phyloP scores from a whole-genome alignment of 768 basidiomycete species.

The Tricholoma sp. region DNA sequence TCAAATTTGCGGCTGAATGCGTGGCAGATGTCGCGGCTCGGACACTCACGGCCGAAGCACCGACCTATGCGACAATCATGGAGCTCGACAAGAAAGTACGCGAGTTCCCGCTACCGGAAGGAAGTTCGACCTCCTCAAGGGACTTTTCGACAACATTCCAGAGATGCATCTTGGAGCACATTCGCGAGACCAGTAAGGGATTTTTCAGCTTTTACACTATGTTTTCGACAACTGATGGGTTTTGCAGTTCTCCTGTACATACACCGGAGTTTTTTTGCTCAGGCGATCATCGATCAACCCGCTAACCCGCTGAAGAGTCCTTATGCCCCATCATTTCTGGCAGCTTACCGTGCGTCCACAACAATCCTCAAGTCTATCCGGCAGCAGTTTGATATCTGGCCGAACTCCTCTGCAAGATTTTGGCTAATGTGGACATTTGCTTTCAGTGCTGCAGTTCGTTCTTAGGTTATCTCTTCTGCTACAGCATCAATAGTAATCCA shows the following conservation, averaged over 20 bases:
- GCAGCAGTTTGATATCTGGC: constrained; percentile 43
- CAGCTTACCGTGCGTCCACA: constrained; percentile 53
- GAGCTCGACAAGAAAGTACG: constrained; percentile 65
- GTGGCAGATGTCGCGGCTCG: constrained; percentile 58
- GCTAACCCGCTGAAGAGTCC: constrained; percentile 60
- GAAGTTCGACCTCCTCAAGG: constrained; percentile 1
- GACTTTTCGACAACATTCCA: constrained; percentile 36
- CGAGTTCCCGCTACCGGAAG: constrained; percentile 37
- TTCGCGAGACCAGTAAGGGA: constrained; percentile 42
- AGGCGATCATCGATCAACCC: constrained; percentile 65
- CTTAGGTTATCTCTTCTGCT: not conserved
- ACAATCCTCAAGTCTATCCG: constrained; percentile 48
- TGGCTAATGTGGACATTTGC: constrained; percentile 63
- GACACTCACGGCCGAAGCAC: constrained; percentile 62
- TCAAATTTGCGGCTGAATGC: constrained; percentile 59
- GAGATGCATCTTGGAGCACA: constrained; percentile 43
- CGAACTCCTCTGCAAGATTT: constrained; percentile 46
- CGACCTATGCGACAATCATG: constrained; percentile 59
- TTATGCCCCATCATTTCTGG: constrained; percentile 62
- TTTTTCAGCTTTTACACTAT: not conserved
- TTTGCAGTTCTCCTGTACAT: constrained; percentile 64
- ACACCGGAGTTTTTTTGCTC: constrained; percentile 66
- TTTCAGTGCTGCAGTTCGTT: constrained; percentile 47
- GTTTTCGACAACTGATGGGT: not conserved
- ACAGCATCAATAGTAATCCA: not conserved